These are phyloP conservation scores for Rosa multiflora DNA, from an alignment of 306 rosid species.

Conservation along the genomic window DNA sequence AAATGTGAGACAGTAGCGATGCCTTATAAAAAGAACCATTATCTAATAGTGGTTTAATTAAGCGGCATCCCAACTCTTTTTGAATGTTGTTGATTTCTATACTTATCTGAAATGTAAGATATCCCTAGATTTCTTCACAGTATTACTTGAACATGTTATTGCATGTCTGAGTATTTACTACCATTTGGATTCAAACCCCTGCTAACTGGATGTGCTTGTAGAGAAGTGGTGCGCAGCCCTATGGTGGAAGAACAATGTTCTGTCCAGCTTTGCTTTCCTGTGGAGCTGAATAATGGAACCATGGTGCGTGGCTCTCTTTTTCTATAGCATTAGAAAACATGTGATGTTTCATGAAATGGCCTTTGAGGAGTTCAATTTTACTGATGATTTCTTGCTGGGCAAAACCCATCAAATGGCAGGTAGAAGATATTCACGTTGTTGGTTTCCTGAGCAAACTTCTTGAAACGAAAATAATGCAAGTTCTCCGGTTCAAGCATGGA, in stretches of 20 bases:
- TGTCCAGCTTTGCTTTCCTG: slow-evolving; percentile 91
- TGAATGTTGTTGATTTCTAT: slow-evolving; percentile 10
- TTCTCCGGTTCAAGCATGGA: slow-evolving; percentile 94
- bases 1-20: neutral
- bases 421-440: slow-evolving; percentile 84
- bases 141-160: neutral
- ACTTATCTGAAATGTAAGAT: slow-evolving; percentile 18
- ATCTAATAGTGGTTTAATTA: slow-evolving; percentile 14
- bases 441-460: slow-evolving; percentile 94
- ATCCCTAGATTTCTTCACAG: slow-evolving; percentile 14
- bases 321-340: slow-evolving; percentile 20
- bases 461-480: slow-evolving; percentile 89
- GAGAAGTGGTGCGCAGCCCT: slow-evolving; percentile 88
- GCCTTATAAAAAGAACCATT: neutral
- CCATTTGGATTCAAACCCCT: slow-evolving; percentile 26
- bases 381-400: slow-evolving; percentile 18
- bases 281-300: slow-evolving; percentile 80
- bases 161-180: slow-evolving; percentile 13
- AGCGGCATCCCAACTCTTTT: slow-evolving; percentile 22
- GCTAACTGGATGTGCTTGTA: slow-evolving; percentile 47
- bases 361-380: slow-evolving; percentile 20
- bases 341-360: slow-evolving; percentile 5
- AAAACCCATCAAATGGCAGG: slow-evolving; percentile 48
- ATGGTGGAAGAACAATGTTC: slow-evolving; percentile 98
- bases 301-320: slow-evolving; percentile 49